Percentiles rank a stretch among this genome's conserved stretches.
These are phyloP conservation scores for Sclerotinia trifoliorum DNA, from an alignment of 2,329 filamentous ascomycete genomes.

Conservation along the genomic window DNA sequence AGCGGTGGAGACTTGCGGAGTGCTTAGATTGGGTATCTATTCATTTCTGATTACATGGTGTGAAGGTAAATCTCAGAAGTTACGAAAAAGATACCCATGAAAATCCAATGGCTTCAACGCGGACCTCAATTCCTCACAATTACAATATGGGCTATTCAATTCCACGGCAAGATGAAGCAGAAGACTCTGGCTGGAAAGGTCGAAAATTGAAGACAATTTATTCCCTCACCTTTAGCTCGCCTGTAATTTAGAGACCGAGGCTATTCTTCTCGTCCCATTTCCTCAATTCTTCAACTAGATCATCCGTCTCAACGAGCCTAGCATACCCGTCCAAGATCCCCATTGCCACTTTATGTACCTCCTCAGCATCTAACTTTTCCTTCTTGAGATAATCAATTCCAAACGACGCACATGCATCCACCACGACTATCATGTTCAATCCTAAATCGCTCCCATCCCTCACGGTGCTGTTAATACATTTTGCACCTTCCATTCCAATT, in stretches of 20 bases:
- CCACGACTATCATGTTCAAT: conserved; percentile 30
- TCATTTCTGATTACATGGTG: no score
- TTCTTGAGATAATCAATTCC: background rate
- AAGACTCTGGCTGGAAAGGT: background rate
- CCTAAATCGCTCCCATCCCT: conserved; percentile 32
- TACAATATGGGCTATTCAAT: background rate
- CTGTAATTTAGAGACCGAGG: background rate
- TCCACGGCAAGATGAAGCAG: background rate
- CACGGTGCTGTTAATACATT: conserved; percentile 32
- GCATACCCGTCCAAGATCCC: conserved; percentile 6
- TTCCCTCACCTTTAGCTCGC: no score
- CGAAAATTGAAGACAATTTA: background rate
- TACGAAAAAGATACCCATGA: background rate
- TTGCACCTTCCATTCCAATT: conserved; percentile 32
- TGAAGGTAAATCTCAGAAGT: background rate
- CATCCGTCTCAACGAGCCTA: background rate
- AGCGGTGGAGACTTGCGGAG: background rate
- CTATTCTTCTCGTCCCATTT: background rate
- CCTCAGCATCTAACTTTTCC: conserved; percentile 7
- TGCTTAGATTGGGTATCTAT: background rate
- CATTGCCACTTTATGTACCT: conserved; percentile 15
- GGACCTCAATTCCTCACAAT: background rate
- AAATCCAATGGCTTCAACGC: background rate
- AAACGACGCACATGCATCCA: conserved; percentile 33
- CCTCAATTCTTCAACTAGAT: background rate